Percentiles rank a stretch among this genome's conserved stretches.
Conservation (phyloP, 106 monocot species). For the Platanthera zijinensis region DNA sequence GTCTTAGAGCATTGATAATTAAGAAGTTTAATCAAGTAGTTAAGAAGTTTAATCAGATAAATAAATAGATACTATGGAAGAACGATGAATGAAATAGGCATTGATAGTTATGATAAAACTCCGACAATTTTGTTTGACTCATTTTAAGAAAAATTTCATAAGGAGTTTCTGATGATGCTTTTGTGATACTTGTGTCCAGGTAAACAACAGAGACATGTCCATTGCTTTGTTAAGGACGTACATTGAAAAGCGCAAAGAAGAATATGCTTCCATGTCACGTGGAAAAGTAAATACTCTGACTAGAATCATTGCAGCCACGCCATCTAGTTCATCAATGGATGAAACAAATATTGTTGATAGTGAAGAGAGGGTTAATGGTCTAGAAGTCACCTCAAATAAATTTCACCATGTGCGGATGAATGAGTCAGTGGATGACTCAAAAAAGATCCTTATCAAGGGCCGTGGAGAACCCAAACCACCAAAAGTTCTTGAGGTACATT, state of each 20-base stretch:
- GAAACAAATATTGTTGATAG: slow-evolving; percentile 8
- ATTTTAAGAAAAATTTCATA: too few species aligned
- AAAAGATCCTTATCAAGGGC: slow-evolving; percentile 23
- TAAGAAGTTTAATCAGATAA: too few species aligned
- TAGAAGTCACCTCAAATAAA: slow-evolving; percentile 9
- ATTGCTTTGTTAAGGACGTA: slow-evolving; percentile 84
- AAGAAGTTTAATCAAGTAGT: too few species aligned
- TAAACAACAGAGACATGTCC: slow-evolving; percentile 95
- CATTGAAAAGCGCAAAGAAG: slow-evolving; percentile 66
- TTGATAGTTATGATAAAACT: too few species aligned
- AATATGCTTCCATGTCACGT: slow-evolving; percentile 37
- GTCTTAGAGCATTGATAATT: too few species aligned
- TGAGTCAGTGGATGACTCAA: slow-evolving; percentile 12
- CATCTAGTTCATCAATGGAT: slow-evolving; percentile 19
- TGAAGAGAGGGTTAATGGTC: slow-evolving; percentile 9
- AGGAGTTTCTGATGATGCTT: not conserved
- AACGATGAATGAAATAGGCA: too few species aligned
- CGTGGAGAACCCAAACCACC: slow-evolving; percentile 44
- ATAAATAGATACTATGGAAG: too few species aligned
- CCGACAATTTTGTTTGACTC: too few species aligned
- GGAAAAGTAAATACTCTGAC: slow-evolving; percentile 36
- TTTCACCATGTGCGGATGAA: slow-evolving; percentile 10
- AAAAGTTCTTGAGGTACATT: slow-evolving; percentile 71
- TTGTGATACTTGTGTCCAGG: slow-evolving; percentile 33
- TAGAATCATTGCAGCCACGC: slow-evolving; percentile 12